Evolutionary conservation across 1,284 basidiomycete species (phyloP), one percentile per base, ranked within the genome.

Genomic region (Macrocybe sp.): DNA sequence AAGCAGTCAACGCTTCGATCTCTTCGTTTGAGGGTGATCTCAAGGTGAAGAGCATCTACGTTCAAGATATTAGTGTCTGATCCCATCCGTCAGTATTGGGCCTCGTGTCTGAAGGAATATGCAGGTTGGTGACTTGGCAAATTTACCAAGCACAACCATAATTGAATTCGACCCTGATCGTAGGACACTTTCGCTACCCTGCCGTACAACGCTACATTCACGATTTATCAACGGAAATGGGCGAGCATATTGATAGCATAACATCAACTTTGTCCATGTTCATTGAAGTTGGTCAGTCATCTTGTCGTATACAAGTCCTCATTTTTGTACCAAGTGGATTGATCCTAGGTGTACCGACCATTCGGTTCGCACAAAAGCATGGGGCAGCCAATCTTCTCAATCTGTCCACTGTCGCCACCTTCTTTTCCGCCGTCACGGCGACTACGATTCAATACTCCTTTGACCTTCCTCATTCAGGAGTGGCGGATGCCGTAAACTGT

Each of bases 341-440:
- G n/a, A 16, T 16, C 14, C 39, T 44, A 83, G 82, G 83, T 61
- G 81, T 89, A 8, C 83, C 84, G 11, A 83, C 82, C 1, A 87
- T 89, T 55, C 78, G 83, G 37, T 85, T 85, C 55, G 81, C 81
- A 0, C 85, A 89, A 62, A 79, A 83, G 52, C 84, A 86, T 55
- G 82, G 76, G 4, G 82, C 83, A 7, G 72, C 69, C 52, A 86
- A 85, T 53, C 68, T 88, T 4, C 74, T 85, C 33, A 87, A 85
- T 54, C 67, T 85, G 40, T 85, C 81, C 35, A 85, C 83, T 8
- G 81, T 87, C 7, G 84, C 85, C 33, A 89, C 85, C 44, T 87
- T 89, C 66, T 87, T 89, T 65, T 83, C 81, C 29, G 84, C 82
- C 14, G 85, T 88, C 50, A 86, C 84, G 1, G 85, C 82, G 22